Evolutionary conservation across 345 rosid species (phyloP).

Genomic region (Populus davidiana): DNA sequence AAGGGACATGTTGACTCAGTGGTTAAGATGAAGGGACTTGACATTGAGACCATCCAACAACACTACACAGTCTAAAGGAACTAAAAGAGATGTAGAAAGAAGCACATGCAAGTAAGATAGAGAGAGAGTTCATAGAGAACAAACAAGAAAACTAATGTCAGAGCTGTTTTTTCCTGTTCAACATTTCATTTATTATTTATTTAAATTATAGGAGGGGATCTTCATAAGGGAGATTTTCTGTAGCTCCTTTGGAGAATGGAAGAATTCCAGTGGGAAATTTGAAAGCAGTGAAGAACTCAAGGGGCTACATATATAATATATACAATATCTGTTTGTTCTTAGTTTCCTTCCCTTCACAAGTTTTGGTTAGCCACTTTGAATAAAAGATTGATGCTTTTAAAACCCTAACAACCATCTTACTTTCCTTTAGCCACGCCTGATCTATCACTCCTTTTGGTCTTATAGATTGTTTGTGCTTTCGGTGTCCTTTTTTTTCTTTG

Average conservation of each 20-base stretch:
- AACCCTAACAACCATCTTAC: neutral
- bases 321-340: neutral
- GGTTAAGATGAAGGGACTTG: conserved; percentile 67
- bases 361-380: neutral
- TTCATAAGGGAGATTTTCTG: neutral
- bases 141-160: neutral
- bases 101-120: neutral
- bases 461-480: too few relatives aligned
- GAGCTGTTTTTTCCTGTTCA: neutral
- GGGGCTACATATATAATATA: neutral
- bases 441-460: too few relatives aligned
- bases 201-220: neutral
- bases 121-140: neutral
- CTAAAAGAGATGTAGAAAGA: neutral
- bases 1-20: conserved; percentile 75
- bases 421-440: too few relatives aligned
- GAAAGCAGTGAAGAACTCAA: neutral
- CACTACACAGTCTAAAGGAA: conserved; percentile 55
- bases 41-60: conserved; percentile 68
- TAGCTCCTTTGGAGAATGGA: neutral
- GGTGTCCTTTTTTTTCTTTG: too few relatives aligned
- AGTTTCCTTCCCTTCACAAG: neutral
- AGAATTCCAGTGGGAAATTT: neutral
- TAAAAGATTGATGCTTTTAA: neutral
- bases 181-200: neutral